Percentiles rank a stretch among this genome's conserved stretches.
These are phyloP conservation scores for Bromus sterilis DNA, from an alignment of 176 grass and related monocot genomes.

Conservation along the genomic window DNA sequence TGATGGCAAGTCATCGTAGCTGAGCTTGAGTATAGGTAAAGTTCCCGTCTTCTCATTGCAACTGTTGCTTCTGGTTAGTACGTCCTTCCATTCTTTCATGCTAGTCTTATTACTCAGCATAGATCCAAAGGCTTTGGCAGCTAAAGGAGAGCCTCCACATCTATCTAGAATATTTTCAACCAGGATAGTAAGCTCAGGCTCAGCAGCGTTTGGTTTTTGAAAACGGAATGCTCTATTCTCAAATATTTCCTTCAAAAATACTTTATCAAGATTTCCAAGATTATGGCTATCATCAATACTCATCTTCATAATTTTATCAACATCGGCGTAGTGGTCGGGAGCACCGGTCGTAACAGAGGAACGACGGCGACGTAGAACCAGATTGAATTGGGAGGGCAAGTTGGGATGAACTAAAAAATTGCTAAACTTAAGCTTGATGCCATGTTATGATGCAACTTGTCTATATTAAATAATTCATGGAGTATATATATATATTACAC, in stretches of 20 bases:
- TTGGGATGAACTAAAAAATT: no score
- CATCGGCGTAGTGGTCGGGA: no score
- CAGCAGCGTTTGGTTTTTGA: neutral
- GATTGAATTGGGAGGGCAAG: no score
- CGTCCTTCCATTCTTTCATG: neutral
- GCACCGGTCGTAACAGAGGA: no score
- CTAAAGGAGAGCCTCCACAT: neutral
- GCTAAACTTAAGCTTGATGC: no score
- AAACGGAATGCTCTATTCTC: neutral
- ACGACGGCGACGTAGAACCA: no score
- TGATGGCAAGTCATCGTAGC: neutral
- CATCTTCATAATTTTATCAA: neutral
- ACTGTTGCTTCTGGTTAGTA: neutral
- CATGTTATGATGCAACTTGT: no score
- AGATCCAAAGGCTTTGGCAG: neutral
- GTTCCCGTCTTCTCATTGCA: neutral
- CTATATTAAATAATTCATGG: no score
- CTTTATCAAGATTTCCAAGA: neutral
- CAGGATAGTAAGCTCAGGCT: neutral
- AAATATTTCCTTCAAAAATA: neutral
- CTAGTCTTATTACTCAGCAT: neutral
- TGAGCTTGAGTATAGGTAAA: neutral
- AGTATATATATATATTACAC: no score
- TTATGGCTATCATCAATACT: neutral
- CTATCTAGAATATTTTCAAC: neutral